Evolutionary conservation across 2,329 filamentous ascomycete species (phyloP).

Genomic region (Chalaropsis ovoidea): DNA sequence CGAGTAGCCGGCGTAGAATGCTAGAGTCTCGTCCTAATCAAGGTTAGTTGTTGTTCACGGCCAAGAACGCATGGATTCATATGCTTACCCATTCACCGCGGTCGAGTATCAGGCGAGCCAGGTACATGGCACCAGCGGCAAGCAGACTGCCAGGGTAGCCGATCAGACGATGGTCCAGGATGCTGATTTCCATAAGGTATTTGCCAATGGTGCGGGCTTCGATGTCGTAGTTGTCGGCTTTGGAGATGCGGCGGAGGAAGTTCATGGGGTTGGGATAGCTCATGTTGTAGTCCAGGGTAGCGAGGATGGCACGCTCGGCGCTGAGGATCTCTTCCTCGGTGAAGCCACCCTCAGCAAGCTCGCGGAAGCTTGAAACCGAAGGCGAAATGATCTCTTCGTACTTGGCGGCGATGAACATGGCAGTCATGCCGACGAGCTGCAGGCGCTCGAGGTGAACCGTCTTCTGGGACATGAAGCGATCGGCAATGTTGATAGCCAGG

Average conservation of each 20-base stretch:
- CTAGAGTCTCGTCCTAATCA: constrained; percentile 64
- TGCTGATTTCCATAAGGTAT: constrained; percentile 93
- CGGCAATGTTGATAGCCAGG: constrained; percentile 94
- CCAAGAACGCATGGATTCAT: no score
- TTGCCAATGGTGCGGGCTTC: constrained; percentile 94
- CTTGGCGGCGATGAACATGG: constrained; percentile 99
- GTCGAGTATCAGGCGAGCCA: constrained; percentile 80
- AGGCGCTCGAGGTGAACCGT: constrained; percentile 92
- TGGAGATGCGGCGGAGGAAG: constrained; percentile 95
- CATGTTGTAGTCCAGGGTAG: constrained; percentile 87
- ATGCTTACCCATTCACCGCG: constrained; percentile 76
- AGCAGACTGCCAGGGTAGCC: constrained; percentile 78
- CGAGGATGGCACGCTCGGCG: constrained; percentile 90
- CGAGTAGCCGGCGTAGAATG: constrained; percentile 85
- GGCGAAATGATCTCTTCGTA: constrained; percentile 97
- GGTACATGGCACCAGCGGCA: constrained; percentile 88
- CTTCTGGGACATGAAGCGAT: constrained; percentile 91
- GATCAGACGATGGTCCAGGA: constrained; percentile 92
- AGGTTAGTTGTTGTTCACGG: constrained; percentile 30
- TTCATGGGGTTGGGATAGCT: constrained; percentile 99
- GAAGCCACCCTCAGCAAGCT: constrained; percentile 94
- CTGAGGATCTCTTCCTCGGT: constrained; percentile 89
- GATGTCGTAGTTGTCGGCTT: constrained; percentile 98
- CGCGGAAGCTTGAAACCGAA: constrained; percentile 92
- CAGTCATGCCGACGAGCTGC: constrained; percentile 91